Evolutionary conservation across 2,329 filamentous ascomycete genomes (phyloP), one percentile per base, ranked within the genome.

Genomic region (Neocucurbitaria cava): DNA sequence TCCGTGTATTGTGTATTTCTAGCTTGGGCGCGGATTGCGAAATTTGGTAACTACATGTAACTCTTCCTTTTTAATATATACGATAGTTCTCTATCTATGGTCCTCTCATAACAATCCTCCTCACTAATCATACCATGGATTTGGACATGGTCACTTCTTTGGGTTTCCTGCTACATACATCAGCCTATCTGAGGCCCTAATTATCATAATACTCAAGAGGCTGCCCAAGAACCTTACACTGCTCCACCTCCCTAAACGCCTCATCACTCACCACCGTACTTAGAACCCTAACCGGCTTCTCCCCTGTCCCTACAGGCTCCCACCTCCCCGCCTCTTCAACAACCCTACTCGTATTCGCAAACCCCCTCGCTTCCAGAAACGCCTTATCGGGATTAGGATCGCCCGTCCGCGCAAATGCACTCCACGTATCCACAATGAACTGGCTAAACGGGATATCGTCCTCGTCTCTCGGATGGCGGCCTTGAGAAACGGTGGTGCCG

Each of bases 401-500:
- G 28, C 56, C 56, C 5, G 64, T 68, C 53, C 71, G 57, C 18
- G 61, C 73, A 59, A 76, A 76, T 6, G 64, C 58, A 8, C 65
- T 63, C 71, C 71, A 75, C 3, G 58, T 63, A 50, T 75, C 73
- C 3, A 75, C 47, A 11, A 72, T 49, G 41, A 63, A 70, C 52
- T 75, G 73, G 11, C 49, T 49, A 42, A 75, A 73, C 1, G 63
- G 62, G 2, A 75, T 61, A 52, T 76, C 74, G 17, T 62, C 30
- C 5, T 69, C 56, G 48, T 76, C 72, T 1, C 73, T 58, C 7
- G 56, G 52, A 4, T 59, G 59, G 8, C 65, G 56, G 1, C 74
- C 75, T 53, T 78, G 71, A 3, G 77, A 70, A 0, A 70, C 69
- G 8, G 69, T 46, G 10, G 65, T 73, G 2, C 72, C 72, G 24